Percentiles rank a stretch among this genome's conserved stretches.
Conservation (phyloP, 768 basidiomycete genomes). For the Podaxis sp. region DNA sequence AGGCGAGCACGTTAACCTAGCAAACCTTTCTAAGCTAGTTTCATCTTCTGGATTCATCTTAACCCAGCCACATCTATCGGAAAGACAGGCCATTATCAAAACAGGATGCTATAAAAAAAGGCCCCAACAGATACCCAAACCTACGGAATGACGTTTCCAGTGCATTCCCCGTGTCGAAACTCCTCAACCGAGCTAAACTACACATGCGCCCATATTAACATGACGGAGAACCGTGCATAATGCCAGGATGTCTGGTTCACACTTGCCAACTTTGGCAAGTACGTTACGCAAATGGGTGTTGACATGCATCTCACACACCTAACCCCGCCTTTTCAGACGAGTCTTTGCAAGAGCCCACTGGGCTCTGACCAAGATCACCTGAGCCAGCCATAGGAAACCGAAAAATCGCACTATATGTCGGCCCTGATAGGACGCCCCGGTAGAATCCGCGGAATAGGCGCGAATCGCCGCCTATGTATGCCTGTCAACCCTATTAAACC, state of each 20-base stretch:
- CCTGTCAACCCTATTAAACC: not conserved
- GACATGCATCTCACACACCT: not conserved
- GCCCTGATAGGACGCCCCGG: not conserved
- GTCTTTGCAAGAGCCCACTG: not conserved
- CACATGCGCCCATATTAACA: not conserved
- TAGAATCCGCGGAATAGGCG: no score
- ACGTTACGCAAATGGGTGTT: not conserved
- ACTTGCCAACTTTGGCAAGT: not conserved
- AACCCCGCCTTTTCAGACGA: not conserved
- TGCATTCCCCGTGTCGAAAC: no score
- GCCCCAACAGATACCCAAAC: not conserved
- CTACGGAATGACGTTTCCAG: no score
- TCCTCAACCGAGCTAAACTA: not conserved
- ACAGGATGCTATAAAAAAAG: not conserved
- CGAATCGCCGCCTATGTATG: not conserved
- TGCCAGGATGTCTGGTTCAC: not conserved
- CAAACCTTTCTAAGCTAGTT: no score
- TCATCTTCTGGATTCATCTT: not conserved
- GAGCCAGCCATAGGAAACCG: not conserved
- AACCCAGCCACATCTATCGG: not conserved
- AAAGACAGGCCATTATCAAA: not conserved
- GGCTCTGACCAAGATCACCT: not conserved
- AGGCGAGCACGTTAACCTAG: no score
- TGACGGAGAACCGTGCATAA: not conserved
- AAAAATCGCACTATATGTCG: not conserved